These are phyloP conservation scores for Inonotus hispidus DNA, from an alignment of 1,284 basidiomycete genomes.

Conservation along the genomic window DNA sequence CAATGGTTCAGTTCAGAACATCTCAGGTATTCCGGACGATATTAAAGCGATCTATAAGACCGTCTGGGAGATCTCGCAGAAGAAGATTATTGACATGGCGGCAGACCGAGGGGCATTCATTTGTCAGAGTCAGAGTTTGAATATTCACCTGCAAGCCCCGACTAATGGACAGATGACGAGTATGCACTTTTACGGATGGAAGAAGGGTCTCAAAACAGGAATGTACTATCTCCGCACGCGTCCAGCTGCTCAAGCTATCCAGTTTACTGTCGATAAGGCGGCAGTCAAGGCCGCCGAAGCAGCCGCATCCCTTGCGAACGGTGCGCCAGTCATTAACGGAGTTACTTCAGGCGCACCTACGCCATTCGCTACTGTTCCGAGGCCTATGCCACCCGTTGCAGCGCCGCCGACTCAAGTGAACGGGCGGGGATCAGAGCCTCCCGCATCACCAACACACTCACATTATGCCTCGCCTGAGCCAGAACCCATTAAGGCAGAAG, in stretches of 20 bases:
- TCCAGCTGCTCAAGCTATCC: constrained; percentile 92
- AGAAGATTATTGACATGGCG: constrained; percentile 96
- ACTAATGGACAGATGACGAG: constrained; percentile 93
- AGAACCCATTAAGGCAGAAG: constrained; percentile 20
- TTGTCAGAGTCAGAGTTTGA: constrained; percentile 90
- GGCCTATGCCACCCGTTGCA: constrained; percentile 26
- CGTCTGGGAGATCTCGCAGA: constrained; percentile 99
- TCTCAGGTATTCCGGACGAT: constrained; percentile 80
- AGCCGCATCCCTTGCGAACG: constrained; percentile 11
- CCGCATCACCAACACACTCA: constrained; percentile 19
- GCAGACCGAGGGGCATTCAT: constrained; percentile 99
- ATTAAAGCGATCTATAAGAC: constrained; percentile 98
- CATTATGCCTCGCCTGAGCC: constrained; percentile 19
- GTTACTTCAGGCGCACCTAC: constrained; percentile 31
- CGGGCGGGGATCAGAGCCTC: constrained; percentile 19
- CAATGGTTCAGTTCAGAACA: constrained; percentile 93
- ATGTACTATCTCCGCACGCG: constrained; percentile 96
- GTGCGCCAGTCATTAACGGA: constrained; percentile 37
- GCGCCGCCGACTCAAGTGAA: constrained; percentile 22
- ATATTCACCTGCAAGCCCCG: constrained; percentile 90
- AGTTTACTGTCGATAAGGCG: constrained; percentile 93
- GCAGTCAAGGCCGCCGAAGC: constrained; percentile 70
- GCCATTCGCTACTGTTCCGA: constrained; percentile 31
- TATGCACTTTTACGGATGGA: constrained; percentile 99
- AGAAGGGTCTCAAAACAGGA: constrained; percentile 98